These are phyloP conservation scores for Malus hybrid DNA, from an alignment of 331 rosid genomes.

Conservation along the genomic window DNA sequence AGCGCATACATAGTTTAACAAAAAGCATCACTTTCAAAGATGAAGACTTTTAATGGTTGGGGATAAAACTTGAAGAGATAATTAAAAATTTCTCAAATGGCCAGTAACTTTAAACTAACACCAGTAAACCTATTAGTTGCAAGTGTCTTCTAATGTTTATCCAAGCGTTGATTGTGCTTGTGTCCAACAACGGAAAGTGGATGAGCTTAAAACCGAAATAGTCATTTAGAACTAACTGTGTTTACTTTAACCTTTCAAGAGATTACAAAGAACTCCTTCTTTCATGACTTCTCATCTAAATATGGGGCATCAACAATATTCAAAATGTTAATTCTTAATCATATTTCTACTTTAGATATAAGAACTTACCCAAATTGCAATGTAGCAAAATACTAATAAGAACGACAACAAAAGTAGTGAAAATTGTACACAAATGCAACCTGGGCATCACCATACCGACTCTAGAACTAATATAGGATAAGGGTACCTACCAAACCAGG, in stretches of 20 bases:
- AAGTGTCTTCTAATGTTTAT: not conserved
- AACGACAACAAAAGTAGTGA: not conserved
- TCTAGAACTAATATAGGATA: not conserved
- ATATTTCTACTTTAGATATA: not conserved
- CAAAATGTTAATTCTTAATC: not conserved
- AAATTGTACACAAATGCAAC: not conserved
- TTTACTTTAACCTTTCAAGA: not conserved
- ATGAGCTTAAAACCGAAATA: not conserved
- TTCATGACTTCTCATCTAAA: not conserved
- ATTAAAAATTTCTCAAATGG: not conserved
- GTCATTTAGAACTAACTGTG: not conserved
- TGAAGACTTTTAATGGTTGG: not conserved
- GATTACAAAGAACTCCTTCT: not conserved
- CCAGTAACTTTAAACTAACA: not conserved
- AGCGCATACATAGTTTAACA: not conserved
- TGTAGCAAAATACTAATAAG: not conserved
- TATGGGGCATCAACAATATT: not conserved
- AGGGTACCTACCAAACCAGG: conserved; percentile 75
- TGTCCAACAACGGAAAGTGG: not conserved
- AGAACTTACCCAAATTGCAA: not conserved
- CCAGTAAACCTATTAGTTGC: not conserved
- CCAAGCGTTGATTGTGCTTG: not conserved
- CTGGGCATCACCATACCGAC: not conserved
- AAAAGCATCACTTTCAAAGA: not conserved
- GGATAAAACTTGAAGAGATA: not conserved